These are phyloP conservation scores for Aspergillus viridinutans DNA, from an alignment of 2,329 filamentous ascomycete genomes.

Conservation along the genomic window DNA sequence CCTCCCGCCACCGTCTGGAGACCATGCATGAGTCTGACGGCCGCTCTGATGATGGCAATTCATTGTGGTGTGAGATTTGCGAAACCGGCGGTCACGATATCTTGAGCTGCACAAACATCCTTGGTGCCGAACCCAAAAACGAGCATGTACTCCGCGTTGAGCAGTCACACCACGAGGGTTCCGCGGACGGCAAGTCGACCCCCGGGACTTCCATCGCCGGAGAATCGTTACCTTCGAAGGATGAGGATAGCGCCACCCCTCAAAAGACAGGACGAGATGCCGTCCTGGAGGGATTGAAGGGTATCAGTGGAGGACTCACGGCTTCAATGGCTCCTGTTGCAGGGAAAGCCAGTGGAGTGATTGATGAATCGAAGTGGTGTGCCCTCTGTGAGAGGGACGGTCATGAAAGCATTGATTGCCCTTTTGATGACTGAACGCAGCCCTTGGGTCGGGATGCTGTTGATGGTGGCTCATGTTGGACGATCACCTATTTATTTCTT, in stretches of 20 bases:
- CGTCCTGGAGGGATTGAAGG: conserved; percentile 41
- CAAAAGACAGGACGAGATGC: conserved; percentile 40
- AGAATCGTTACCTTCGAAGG: conserved; percentile 10
- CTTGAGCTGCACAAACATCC: conserved; percentile 89
- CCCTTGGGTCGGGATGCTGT: not conserved
- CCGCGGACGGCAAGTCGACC: conserved; percentile 13
- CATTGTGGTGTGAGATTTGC: conserved; percentile 91
- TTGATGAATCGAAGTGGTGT: conserved; percentile 91
- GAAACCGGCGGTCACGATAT: conserved; percentile 91
- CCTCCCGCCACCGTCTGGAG: conserved; percentile 30
- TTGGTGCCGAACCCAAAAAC: conserved; percentile 43
- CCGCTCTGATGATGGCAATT: conserved; percentile 68
- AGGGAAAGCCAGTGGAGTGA: conserved; percentile 70
- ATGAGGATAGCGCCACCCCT: conserved; percentile 18
- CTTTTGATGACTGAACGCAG: conserved; percentile 67
- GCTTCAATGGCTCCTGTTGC: conserved; percentile 60
- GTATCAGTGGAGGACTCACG: conserved; percentile 34
- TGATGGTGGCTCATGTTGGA: conserved; percentile 5
- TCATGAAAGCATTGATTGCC: conserved; percentile 92
- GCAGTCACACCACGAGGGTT: conserved; percentile 10
- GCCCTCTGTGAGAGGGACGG: conserved; percentile 94
- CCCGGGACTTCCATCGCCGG: conserved; percentile 13
- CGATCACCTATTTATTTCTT: not conserved
- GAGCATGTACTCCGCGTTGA: conserved; percentile 11
- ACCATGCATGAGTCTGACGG: conserved; percentile 40